Evolutionary conservation across 2,329 filamentous ascomycete species (phyloP).

Genomic region (Diaporthe velutina): DNA sequence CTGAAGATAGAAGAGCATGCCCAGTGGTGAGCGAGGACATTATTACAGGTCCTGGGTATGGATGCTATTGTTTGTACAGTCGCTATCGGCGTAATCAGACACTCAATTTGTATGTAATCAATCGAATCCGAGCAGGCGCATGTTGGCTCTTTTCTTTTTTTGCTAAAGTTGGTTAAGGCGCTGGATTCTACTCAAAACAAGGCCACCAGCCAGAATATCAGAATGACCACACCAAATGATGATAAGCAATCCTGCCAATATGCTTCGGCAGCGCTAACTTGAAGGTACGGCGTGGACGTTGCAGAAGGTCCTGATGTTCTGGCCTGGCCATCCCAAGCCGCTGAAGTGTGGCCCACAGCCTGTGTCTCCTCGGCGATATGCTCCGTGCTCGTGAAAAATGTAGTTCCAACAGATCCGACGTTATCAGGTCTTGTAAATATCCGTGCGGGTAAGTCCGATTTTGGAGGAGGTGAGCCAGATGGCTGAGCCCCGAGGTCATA

Average conservation of each 20-base stretch:
- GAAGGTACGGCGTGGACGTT: background rate
- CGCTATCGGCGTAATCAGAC: background rate
- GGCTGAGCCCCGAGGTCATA: background rate
- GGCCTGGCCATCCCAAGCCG: background rate
- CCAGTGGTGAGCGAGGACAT: background rate
- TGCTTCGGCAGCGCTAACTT: background rate
- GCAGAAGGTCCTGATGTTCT: background rate
- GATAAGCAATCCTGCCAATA: background rate
- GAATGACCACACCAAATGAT: background rate
- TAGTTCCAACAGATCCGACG: background rate
- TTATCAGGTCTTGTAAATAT: background rate
- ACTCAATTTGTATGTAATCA: no score
- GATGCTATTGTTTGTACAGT: background rate
- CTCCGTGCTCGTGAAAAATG: background rate
- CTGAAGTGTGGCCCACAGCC: background rate
- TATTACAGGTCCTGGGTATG: background rate
- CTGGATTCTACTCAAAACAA: background rate
- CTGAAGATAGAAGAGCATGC: conserved; percentile 23
- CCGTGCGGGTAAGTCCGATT: background rate
- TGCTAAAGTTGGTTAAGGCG: no score
- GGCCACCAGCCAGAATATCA: background rate
- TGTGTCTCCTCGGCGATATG: background rate
- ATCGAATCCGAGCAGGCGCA: background rate
- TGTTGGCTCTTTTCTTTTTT: background rate
- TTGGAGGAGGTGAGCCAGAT: background rate